A percentile compares a stretch with the other conserved stretches of the same genome.
Conservation (phyloP, 768 basidiomycete genomes). For the Panellus pusillus region DNA sequence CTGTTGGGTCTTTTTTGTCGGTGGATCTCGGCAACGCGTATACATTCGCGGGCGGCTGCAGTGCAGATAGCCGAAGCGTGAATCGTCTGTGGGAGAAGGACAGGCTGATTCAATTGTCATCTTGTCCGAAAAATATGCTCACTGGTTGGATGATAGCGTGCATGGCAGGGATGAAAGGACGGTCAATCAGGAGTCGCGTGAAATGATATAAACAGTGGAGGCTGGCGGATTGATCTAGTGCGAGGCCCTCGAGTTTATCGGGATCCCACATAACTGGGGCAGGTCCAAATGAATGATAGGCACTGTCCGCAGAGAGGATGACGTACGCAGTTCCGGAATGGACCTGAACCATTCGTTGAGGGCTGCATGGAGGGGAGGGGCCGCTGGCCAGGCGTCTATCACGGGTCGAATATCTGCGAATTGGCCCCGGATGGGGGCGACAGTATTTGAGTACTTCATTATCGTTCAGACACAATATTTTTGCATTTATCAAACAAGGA, state of each 20-base stretch:
- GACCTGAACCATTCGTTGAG: conserved; percentile 1
- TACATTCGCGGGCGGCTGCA: conserved; percentile 1
- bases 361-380: neutral
- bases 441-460: neutral
- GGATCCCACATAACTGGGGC: conserved; percentile 4
- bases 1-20: neutral
- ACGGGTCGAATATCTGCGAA: neutral
- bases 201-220: conserved; percentile 1
- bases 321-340: conserved; percentile 2
- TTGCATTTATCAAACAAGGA: neutral
- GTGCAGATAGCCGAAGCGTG: neutral
- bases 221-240: conserved; percentile 5
- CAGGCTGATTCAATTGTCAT: no score
- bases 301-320: neutral
- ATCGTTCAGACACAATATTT: no score
- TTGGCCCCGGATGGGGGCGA: neutral
- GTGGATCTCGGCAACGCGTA: neutral
- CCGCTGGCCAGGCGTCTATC: neutral
- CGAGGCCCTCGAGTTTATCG: neutral
- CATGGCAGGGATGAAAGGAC: conserved; percentile 3
- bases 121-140: no score
- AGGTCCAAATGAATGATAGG: neutral
- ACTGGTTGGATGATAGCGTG: neutral
- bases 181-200: neutral
- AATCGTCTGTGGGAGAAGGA: no score